Percentiles rank a stretch among this genome's conserved stretches.
Conservation (phyloP, 1,284 basidiomycete genomes). For the Microbotryum intermedium region DNA sequence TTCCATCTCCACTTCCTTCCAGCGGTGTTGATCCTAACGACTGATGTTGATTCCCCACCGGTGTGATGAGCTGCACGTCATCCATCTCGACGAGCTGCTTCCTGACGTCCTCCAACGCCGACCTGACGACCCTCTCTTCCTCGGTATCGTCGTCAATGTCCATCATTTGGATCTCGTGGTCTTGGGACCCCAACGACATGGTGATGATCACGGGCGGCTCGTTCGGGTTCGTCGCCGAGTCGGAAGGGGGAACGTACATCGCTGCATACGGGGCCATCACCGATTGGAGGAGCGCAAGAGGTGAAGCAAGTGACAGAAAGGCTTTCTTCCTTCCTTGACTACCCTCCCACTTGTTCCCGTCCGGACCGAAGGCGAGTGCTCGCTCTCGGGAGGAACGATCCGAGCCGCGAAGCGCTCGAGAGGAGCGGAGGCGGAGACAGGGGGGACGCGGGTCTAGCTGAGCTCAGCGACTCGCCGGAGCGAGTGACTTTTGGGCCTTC, state of each 20-base stretch:
- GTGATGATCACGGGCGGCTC: conserved; percentile 6
- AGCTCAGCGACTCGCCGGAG: no score
- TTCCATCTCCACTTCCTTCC: background rate
- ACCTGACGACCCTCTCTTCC: conserved; percentile 57
- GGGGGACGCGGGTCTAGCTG: no score
- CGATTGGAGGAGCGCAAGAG: no score
- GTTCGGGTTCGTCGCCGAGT: background rate
- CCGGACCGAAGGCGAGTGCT: no score
- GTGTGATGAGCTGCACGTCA: conserved; percentile 9
- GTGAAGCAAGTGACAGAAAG: no score
- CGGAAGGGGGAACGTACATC: conserved; percentile 5
- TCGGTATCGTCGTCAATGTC: conserved; percentile 1
- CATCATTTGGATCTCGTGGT: conserved; percentile 7
- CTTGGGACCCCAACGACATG: background rate
- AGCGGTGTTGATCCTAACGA: background rate
- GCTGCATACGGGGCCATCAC: conserved; percentile 21
- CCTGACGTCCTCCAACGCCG: conserved; percentile 46
- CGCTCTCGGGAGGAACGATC: no score
- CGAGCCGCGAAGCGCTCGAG: no score
- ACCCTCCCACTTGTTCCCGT: no score
- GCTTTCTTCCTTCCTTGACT: no score
- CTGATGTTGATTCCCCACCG: background rate
- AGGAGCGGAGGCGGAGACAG: no score
- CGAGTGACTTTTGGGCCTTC: no score
- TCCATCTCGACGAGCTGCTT: background rate